phyloP scores from a whole-genome alignment of 2,329 filamentous ascomycete species.

The Fusarium sp. region DNA sequence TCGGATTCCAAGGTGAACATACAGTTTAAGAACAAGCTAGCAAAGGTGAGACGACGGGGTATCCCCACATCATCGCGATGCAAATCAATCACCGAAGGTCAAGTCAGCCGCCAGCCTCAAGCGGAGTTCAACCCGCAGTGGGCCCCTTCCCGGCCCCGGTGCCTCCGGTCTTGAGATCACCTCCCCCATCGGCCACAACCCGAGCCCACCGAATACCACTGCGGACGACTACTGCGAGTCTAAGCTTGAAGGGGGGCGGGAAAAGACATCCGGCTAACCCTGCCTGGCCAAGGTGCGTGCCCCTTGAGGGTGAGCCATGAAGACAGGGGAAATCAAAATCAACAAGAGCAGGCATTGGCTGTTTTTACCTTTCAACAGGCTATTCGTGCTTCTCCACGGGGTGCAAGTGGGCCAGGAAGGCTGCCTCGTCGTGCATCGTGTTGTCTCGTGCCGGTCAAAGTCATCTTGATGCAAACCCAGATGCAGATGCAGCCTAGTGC shows the following conservation, averaged over 20 bases:
- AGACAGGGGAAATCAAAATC: constrained; percentile 9
- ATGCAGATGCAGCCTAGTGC: not conserved
- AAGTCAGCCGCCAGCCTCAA: constrained; percentile 35
- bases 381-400: constrained; percentile 34
- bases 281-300: constrained; percentile 16
- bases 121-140: constrained; percentile 41
- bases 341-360: not conserved
- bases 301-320: constrained; percentile 7
- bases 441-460: constrained; percentile 41
- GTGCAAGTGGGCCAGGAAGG: constrained; percentile 29
- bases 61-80: constrained; percentile 38
- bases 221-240: not conserved
- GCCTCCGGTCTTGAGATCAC: constrained; percentile 33
- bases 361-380: constrained; percentile 5
- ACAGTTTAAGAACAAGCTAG: constrained; percentile 21
- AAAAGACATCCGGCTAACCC: constrained; percentile 37
- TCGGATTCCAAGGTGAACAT: constrained; percentile 34
- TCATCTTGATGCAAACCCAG: constrained; percentile 22
- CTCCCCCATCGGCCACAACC: constrained; percentile 46
- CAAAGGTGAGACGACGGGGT: constrained; percentile 33
- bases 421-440: constrained; percentile 9
- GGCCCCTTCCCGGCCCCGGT: constrained; percentile 39
- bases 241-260: constrained; percentile 41
- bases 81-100: constrained; percentile 43
- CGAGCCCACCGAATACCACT: constrained; percentile 37